These are phyloP conservation scores for Penicillium coprophilum DNA, from an alignment of 495 filamentous ascomycete species.

Conservation along the genomic window DNA sequence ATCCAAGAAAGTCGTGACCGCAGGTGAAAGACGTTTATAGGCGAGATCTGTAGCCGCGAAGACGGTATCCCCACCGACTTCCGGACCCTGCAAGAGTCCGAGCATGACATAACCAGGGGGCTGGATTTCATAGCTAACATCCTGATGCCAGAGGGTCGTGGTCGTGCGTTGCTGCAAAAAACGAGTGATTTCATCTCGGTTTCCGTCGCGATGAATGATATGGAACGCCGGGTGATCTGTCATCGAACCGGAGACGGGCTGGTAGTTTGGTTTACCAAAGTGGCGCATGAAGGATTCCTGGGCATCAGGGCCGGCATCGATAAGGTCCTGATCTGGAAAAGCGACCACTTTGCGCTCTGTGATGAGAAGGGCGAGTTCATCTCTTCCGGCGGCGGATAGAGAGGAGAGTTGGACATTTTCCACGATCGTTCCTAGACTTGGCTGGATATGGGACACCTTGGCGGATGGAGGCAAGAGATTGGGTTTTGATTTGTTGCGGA, in stretches of 20 bases:
- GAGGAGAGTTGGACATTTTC: conserved; percentile 69
- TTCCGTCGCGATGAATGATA: conserved; percentile 60
- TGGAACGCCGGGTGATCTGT: conserved; percentile 57
- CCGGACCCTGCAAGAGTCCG: conserved; percentile 55
- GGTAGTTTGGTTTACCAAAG: conserved; percentile 61
- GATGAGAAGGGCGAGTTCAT: conserved; percentile 75
- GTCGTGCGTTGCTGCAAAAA: conserved; percentile 57
- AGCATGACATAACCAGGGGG: conserved; percentile 59
- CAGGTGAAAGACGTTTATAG: conserved; percentile 68
- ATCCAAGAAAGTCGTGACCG: conserved; percentile 72
- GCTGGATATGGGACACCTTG: conserved; percentile 62
- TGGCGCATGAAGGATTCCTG: conserved; percentile 59
- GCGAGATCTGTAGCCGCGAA: conserved; percentile 75
- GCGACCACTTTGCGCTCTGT: conserved; percentile 75
- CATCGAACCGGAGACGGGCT: conserved; percentile 56
- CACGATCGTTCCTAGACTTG: conserved; percentile 69
- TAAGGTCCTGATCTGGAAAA: conserved; percentile 70
- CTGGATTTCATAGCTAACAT: conserved; percentile 61
- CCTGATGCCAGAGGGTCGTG: conserved; percentile 59
- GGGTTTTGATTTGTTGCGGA: conserved; percentile 55
- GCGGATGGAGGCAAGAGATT: conserved; percentile 52
- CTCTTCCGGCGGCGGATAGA: conserved; percentile 67
- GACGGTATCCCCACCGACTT: conserved; percentile 72
- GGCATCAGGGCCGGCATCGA: conserved; percentile 63
- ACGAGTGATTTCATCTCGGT: conserved; percentile 53